Evolutionary conservation across 495 filamentous ascomycete genomes (phyloP), one percentile per base, ranked within the genome.

Genomic region (Bathelium albidoporum): DNA sequence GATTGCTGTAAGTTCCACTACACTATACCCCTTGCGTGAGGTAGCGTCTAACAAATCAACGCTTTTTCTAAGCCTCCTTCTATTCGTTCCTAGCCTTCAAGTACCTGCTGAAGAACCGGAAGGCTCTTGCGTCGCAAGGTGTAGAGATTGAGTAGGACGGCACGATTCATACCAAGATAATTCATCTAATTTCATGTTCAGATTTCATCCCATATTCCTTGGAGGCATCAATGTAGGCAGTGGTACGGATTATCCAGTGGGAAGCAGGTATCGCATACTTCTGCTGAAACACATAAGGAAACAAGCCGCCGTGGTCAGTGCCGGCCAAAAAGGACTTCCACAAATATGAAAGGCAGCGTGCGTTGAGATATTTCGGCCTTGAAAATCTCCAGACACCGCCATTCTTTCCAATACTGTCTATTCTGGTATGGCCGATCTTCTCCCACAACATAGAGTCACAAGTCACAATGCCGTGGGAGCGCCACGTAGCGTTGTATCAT

Each of bases 221-320:
- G 87, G 86, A 58, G 89, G 82, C 24, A 81, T 92, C 66, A 90
- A 88, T 66, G 80, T 75, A 31, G 82, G 77, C 26, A 83, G 82
- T 41, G 85, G 84, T 87, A 71, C 59, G 74, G 63, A 20, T n/a
- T n/a, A 55, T 55, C 22, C 4, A 16, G 22, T 29, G 29, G 9
- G 62, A 22, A 63, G 36, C 18, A 41, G 22, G 12, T 5, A 20
- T 32, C 16, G 60, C 4, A 12, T 26, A 18, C 24, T 26, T 59
- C 61, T 58, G 59, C 41, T 34, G 0, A 1, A 32, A 32, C 9
- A 43, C 61, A n/a, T 18, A 32, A 83, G 86, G 87, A 43, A 91
- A 92, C 75, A 84, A 83, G 64, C 89, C 89, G 0, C 89, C 89
- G 4, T 89, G 86, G 85, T 81, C 77, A 1, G 73, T 87, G 31